Evolutionary conservation across 257 asterid genomes (phyloP), one percentile per base, ranked within the genome.

Genomic region (Verbena officinalis): DNA sequence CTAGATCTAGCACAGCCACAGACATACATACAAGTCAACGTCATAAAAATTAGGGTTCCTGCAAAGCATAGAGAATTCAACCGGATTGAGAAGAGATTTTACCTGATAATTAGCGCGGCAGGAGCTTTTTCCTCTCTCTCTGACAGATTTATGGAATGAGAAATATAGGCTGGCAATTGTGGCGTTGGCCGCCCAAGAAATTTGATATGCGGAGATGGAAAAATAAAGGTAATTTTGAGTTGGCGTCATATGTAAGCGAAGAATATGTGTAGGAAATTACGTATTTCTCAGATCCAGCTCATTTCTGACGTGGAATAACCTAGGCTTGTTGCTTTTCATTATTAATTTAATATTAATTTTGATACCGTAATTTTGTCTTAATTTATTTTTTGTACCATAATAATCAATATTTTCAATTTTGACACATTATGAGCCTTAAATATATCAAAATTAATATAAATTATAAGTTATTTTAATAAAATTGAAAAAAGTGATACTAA

Each of bases 231-330:
- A 4, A 38, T 13, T n/a, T 57, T 57, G 59, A 56, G 66, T 59
- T 73, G 67, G 81, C 75, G 80, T 76, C 14, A 56, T 60, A 65
- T 55, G 43, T 55, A 79, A 72, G 84, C 75, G 54, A 50, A 8
- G 72, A 65, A 64, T 71, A 46, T 55, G 61, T 11, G 27, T 20
- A 60, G 40, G 8, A 33, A 62, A 14, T 23, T 46, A 50, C 22
- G 42, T 43, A 36, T 22, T 20, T 13, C 20, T 48, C 31, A 36
- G 20, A 44, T 38, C 24, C 68, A 55, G 12, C 33, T 67, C 57
- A 38, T 67, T 24, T 39, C 63, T 38, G 62, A 67, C 62, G 58
- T 73, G 78, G 65, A 31, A 59, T 62, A 15, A 7, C 20, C 9
- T 33, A n/a, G 14, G 21, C 21, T 23, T 44, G 10, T 16, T 30